Evolutionary conservation across 768 basidiomycete genomes (phyloP).

Genomic region (Auriculariales sp.): DNA sequence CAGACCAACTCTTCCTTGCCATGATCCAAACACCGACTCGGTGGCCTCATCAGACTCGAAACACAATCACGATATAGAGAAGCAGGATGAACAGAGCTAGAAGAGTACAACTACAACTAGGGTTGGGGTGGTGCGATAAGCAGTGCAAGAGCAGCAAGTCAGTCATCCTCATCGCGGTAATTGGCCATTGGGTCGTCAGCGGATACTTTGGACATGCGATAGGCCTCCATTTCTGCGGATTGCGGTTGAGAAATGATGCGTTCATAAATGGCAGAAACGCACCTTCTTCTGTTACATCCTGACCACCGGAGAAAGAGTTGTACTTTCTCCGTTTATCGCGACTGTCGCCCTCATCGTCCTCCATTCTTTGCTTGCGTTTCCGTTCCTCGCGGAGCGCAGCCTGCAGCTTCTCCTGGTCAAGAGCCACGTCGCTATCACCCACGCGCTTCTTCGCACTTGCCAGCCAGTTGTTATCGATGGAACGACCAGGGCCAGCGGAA

Average conservation of each 20-base stretch:
- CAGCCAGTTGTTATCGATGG: conserved; percentile 1
- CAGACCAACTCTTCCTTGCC: too few species aligned
- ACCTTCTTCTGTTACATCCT: conserved; percentile 79
- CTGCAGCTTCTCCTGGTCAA: conserved; percentile 56
- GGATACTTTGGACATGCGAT: conserved; percentile 16
- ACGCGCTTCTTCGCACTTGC: conserved; percentile 49
- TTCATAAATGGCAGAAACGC: conserved; percentile 9
- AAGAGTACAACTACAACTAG: too few species aligned
- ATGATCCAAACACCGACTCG: too few species aligned
- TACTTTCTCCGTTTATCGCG: conserved; percentile 12
- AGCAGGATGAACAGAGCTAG: too few species aligned
- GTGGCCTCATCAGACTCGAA: too few species aligned
- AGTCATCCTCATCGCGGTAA: conserved; percentile 16
- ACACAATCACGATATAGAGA: too few species aligned
- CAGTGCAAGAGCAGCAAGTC: background rate
- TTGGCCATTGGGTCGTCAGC: conserved; percentile 27
- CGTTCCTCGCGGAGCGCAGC: conserved; percentile 54
- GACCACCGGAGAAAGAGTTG: conserved; percentile 22
- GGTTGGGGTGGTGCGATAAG: too few species aligned
- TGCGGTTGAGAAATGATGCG: background rate
- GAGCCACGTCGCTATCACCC: conserved; percentile 66
- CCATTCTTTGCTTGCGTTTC: conserved; percentile 46
- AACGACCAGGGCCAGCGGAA: conserved; percentile 12
- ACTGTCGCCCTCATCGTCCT: conserved; percentile 44
- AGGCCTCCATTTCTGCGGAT: conserved; percentile 16